Base-by-base conservation (phyloP, 2,329 filamentous ascomycete genomes). In the Aspergillus ruber region DNA sequence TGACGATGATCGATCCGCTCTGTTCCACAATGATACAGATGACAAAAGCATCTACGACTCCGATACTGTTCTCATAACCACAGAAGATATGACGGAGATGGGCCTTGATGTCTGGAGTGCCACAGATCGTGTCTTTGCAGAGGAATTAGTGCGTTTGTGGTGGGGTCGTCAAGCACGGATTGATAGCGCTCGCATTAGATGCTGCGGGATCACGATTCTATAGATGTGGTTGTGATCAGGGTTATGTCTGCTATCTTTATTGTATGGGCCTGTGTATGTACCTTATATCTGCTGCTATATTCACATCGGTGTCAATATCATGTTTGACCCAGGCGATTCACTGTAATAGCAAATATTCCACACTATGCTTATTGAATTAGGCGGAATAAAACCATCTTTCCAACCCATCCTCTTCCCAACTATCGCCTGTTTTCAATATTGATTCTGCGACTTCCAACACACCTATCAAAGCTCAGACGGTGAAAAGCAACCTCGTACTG, bases 101-200 rank as follows among this genome's bases (percentile, higher is more conserved):
- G 73, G 74, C 3, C 65, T 76, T 13, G 74, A 76, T 51, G 63
- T 70, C 13, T 76, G 74, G 74, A 76, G 73, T 47, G 66, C 64
- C 13, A 64, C 70, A 3, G 74, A 76, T 51, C 66, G 70, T 23
- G 51, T 66, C 17, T 76, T 76, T 49, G 68, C 74, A 10, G 64
- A 71, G 50, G 70, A 75, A 48, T 56, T 76, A 27, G 64, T 74
- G n/a, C 53, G 51, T 12, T 57, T 73, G 1, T 76, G 73, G 69
- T 76, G 71, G 71, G 66, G 66, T 17, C 62, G 72, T 15, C 62
- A 66, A 32, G 72, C 71, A 6, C 55, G 64, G 41, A 69, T 76
- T 18, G 66, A 72, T 47, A 67, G 67, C 33, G 68, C 66, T 15
- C 63, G 65, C 21, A 69, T 76, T 43, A 66, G 69, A 49, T 76